Evolutionary conservation across 2,329 filamentous ascomycete species (phyloP), one percentile per base, ranked within the genome.

Genomic region (Mycosphaerella sp.): DNA sequence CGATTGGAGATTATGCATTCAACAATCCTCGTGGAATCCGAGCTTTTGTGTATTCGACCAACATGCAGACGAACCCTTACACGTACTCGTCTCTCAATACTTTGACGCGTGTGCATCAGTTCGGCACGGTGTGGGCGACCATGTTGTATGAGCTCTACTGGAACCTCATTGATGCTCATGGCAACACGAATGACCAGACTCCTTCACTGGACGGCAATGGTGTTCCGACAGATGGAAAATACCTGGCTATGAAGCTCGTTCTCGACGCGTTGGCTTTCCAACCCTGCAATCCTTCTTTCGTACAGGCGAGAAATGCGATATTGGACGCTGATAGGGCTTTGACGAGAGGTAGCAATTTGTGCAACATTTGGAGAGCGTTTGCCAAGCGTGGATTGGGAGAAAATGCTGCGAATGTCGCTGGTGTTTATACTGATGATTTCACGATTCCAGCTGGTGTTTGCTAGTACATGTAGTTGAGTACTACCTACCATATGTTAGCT

Each of bases 131-230:
- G 51, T 80, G 77, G 77, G 74, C 73, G 2, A 73, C 70, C 0
- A 73, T 74, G 37, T 68, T 81, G 4, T 80, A 80, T 63, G 78
- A 81, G 59, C 69, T 80, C 10, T 63, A 80, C 50, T 81, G 79
- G 78, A 79, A 78, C 64, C 59, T 81, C 30, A 76, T 80, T 51
- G 78, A 78, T 45, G 77, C 76, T 66, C 64, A 79, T 54, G 78
- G 78, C 49, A 77, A 76, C 66, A 78, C 72, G 37, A 67, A 72
- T 41, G 66, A 54, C 0, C 65, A 64, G 7, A 58, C 64, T 13
- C 78, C 78, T 0, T 32, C 37, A 7, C 27, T 41, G 16, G 36
- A 41, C 16, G 14, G 18, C 9, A 62, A 64, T 1, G 73, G 75
- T 2, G 70, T 79, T 1, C 77, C 78, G 2, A 75, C 68, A 0